Base-by-base conservation (phyloP, 163 green algal genomes). In the Chloromonas sp. region DNA sequence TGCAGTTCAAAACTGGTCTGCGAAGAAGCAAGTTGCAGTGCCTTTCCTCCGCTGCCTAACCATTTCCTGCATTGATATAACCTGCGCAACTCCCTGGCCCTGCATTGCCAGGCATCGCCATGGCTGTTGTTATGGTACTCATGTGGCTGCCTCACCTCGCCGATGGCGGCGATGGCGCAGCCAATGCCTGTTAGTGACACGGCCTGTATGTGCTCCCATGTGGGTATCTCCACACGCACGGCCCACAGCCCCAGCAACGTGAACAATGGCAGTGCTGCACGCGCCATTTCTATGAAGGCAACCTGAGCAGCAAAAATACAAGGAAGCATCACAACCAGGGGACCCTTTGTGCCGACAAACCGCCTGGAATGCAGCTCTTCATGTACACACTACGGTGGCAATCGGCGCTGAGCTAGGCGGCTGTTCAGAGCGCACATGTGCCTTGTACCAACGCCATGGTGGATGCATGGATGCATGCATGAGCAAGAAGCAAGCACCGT, bases 201-300 rank as follows among this genome's bases (percentile, higher is more conserved):
- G 0, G 81, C 70, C n/a, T 60, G 66, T 2, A 84, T 60, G 14
- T 71, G 62, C 62, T 84, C 15, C 5, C 66, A 14, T 1, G 70
- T 84, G 2, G 81, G 81, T 3, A n/a, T 77, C 81, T 84, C 81
- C 1, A 84, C 2, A 57, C 61, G 1, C 1, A 60, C 81, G 3
- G 79, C 36, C n/a, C 61, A 84, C 81, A 84, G 58, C 0, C 58
- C 81, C 58, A 1, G 58, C 36, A 84, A 5, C 0, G 66, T 84
- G 81, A 84, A 80, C 36, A 84, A 70, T 0, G 81, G 81, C 36
- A 84, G 81, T 5, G 58, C 15, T n/a, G 81, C 70, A 2, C 81
- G 70, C 36, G 81, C 81, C 81, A 84, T 84, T 57, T 84, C 81
- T 14, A 84, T 84, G 81, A 84, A 84, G 14, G 81, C 62, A 57